phyloP scores from a whole-genome alignment of 305 asterid genomes.

The Ilex paraguariensis region DNA sequence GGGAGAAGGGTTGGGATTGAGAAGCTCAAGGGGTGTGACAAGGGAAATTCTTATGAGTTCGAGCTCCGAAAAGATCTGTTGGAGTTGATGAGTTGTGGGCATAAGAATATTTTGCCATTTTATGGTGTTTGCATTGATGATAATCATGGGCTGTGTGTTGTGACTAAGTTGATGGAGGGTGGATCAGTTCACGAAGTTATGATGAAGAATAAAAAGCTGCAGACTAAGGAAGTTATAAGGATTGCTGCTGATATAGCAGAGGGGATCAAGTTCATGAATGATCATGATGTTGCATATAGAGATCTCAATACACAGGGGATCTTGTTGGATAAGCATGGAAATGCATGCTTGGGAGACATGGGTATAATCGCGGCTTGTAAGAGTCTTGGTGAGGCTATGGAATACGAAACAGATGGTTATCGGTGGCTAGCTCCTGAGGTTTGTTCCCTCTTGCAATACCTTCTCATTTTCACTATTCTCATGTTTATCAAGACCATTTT shows the following conservation, averaged over 20 bases:
- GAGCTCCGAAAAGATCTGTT: conserved; percentile 66
- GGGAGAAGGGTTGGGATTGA: conserved; percentile 75
- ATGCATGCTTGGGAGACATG: conserved; percentile 92
- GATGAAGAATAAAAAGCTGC: conserved; percentile 72
- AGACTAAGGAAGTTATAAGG: conserved; percentile 58
- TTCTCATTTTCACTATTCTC: not conserved
- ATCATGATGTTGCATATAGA: conserved; percentile 77
- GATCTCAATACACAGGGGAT: conserved; percentile 87
- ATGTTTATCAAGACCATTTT: not conserved
- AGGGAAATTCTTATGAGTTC: conserved; percentile 80
- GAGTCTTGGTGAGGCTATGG: conserved; percentile 80
- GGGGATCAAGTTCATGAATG: conserved; percentile 87
- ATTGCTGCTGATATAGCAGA: conserved; percentile 70
- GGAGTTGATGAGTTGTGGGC: conserved; percentile 94
- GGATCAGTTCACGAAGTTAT: conserved; percentile 76
- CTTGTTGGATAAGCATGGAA: conserved; percentile 74
- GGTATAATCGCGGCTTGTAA: conserved; percentile 88
- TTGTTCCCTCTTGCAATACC: conserved; percentile 17
- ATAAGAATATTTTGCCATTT: conserved; percentile 70
- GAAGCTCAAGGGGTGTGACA: conserved; percentile 93
- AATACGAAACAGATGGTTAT: conserved; percentile 94
- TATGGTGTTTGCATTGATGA: conserved; percentile 76
- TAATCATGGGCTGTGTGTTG: conserved; percentile 73
- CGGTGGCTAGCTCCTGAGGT: conserved; percentile 99
- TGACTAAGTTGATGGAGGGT: conserved; percentile 86